Evolutionary conservation across 768 basidiomycete species (phyloP).

Genomic region (Rubroboletus pulcherrimus): DNA sequence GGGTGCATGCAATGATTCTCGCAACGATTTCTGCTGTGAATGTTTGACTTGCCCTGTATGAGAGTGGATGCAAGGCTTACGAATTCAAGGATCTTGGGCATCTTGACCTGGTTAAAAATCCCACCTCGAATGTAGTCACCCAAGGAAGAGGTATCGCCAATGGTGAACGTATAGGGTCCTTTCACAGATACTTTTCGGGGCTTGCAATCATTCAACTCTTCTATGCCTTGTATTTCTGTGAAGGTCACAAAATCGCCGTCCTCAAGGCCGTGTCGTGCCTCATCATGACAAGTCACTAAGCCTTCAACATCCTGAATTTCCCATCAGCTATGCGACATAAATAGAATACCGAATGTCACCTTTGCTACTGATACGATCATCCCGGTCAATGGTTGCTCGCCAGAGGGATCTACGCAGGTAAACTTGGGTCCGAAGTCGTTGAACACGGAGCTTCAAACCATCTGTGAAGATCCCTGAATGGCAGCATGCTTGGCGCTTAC

Average conservation of each 20-base stretch:
- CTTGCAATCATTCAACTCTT: constrained; percentile 84
- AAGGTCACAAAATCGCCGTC: constrained; percentile 98
- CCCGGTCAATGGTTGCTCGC: constrained; percentile 87
- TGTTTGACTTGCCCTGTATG: not conserved
- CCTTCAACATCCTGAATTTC: constrained; percentile 69
- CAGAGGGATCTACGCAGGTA: constrained; percentile 96
- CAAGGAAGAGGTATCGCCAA: constrained; percentile 83
- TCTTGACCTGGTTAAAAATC: constrained; percentile 97
- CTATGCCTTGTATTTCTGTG: constrained; percentile 93
- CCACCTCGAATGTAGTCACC: constrained; percentile 82
- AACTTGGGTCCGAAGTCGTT: constrained; percentile 96
- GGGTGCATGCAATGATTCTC: constrained; percentile 75
- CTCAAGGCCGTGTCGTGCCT: constrained; percentile 96
- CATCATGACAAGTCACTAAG: constrained; percentile 95
- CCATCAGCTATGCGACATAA: not conserved
- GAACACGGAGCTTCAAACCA: constrained; percentile 70
- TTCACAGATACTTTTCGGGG: constrained; percentile 91
- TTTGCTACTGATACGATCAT: constrained; percentile 96
- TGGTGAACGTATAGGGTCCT: constrained; percentile 95
- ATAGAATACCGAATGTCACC: constrained; percentile 36
- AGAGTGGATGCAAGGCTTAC: constrained; percentile 46
- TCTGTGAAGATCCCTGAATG: constrained; percentile 1
- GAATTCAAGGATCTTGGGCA: constrained; percentile 95
- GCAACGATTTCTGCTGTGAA: constrained; percentile 76
- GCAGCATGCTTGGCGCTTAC: constrained; percentile 40